These are phyloP conservation scores for Psilocybe mexicana DNA, from an alignment of 1,284 basidiomycete species.

Conservation along the genomic window DNA sequence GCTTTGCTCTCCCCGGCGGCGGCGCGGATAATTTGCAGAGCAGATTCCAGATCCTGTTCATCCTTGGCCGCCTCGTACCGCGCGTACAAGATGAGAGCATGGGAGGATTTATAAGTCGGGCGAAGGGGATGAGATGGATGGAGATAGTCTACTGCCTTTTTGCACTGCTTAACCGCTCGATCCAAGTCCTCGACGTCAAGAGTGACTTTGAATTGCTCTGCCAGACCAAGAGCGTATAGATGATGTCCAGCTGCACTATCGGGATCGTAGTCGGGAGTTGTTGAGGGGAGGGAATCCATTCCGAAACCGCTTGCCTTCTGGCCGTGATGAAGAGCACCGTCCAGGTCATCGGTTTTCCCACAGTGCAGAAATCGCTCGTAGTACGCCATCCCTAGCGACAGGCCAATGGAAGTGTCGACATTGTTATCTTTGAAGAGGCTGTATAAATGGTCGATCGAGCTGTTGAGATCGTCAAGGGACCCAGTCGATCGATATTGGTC, in stretches of 20 bases:
- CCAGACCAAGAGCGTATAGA: not conserved
- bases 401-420: not conserved
- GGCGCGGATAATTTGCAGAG: not conserved
- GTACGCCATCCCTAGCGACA: not conserved
- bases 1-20: not conserved
- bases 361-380: conserved; percentile 3
- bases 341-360: conserved; percentile 1
- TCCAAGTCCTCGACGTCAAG: conserved; percentile 3
- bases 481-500: conserved; percentile 1
- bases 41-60: not conserved
- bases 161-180: not conserved
- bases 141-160: not conserved
- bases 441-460: not conserved
- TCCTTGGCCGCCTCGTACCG: not conserved
- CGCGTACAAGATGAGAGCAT: not conserved
- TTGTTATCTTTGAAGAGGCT: not conserved
- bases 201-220: conserved; percentile 3
- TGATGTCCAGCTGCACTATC: not conserved
- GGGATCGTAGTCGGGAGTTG: not conserved
- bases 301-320: not conserved
- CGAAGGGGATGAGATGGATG: conserved; percentile 1
- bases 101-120: not conserved
- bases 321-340: not conserved
- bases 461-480: not conserved
- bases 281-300: not conserved